Base-by-base conservation (phyloP, 1,139 yeast species). In the Tardiomyces digboiensis region DNA sequence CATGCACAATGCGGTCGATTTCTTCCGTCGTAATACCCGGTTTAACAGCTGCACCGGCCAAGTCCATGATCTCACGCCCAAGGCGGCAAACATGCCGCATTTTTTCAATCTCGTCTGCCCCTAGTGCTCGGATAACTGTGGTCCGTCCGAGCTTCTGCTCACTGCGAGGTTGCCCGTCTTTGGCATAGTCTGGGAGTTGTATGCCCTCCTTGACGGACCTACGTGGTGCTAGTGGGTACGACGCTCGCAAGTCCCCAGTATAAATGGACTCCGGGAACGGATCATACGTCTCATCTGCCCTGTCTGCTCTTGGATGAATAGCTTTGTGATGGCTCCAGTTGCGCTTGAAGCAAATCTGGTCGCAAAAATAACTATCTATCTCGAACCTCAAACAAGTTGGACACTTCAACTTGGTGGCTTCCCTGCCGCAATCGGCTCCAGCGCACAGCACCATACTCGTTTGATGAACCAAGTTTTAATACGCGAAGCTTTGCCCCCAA, bases 21-120 rank as follows among this genome's bases (percentile, higher is more conserved):
- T 85, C 94, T 59, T 93, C 98, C 37, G 99, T 91, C 43, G 97
- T 89, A 48, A 87, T 69, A 36, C 98, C 98, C 0, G 95, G 95
- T 53, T 70, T 75, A 40, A 86, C 71, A 36, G 85, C 82, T 4
- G 86, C 80, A 3, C 94, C 98, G 7, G 93, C 94, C 8, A 74
- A 70, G 62, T 93, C 98, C 52, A 89, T 68, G 21, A 93, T 79
- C 63, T 89, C 97, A 59, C 98, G 75, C 12, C 89, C 93, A n/a
- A 81, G 66, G 45, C 71, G 71, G 49, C 85, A 80, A 12, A 84
- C 91, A 52, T 77, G 75, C 52, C 89, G 75, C 67, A 89, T 79
- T 54, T 76, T 81, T 50, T 73, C 82, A 54, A 86, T 76, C 48
- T 83, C 89, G 43, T 80, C 84, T 21, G 74, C 76, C 36, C 70